Evolutionary conservation across 2,329 filamentous ascomycete species (phyloP).

Genomic region (Juglanconis sp.): DNA sequence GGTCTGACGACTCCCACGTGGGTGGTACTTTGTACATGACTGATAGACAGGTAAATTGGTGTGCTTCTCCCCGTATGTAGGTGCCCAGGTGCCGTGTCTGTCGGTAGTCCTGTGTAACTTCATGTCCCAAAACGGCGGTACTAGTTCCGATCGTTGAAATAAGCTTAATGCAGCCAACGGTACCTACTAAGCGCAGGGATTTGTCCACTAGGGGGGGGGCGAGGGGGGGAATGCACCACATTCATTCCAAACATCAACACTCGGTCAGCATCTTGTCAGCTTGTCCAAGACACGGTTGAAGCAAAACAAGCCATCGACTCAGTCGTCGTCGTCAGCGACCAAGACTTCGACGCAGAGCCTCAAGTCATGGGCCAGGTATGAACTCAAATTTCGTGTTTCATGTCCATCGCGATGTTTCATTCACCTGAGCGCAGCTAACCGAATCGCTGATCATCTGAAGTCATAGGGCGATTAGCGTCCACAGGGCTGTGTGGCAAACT

Average conservation of each 20-base stretch:
- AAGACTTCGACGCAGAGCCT: background rate
- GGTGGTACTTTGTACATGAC: too few relatives aligned
- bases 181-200: background rate
- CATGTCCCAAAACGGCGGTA: too few relatives aligned
- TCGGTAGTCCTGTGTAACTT: too few relatives aligned
- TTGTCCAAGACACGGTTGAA: background rate
- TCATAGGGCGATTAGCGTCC: background rate
- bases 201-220: background rate
- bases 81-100: too few relatives aligned
- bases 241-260: background rate
- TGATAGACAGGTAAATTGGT: too few relatives aligned
- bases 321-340: background rate
- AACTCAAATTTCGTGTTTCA: background rate
- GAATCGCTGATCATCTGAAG: background rate
- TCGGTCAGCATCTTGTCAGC: background rate
- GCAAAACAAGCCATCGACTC: background rate
- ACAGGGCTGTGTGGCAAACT: background rate
- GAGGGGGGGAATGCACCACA: background rate
- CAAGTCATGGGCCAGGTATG: background rate
- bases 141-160: background rate
- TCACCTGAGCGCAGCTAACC: background rate
- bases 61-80: too few relatives aligned
- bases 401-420: background rate
- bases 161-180: background rate
- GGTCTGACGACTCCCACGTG: too few relatives aligned